Base-by-base conservation (phyloP, 768 basidiomycete genomes). In the Collybiopsis luxurians region DNA sequence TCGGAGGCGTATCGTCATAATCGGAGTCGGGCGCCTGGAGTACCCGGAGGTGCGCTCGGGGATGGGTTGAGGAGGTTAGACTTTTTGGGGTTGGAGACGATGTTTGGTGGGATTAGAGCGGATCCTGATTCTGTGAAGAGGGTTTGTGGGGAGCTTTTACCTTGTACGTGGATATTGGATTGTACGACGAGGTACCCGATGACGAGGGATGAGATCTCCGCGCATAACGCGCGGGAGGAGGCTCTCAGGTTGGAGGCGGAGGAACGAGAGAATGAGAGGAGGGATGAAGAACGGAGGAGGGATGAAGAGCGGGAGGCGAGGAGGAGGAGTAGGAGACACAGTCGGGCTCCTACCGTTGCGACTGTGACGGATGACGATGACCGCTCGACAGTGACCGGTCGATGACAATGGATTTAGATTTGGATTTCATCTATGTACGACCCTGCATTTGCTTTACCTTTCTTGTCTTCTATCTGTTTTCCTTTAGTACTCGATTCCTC, bases 31-130 rank as follows among this genome's bases (percentile, higher is more conserved):
- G 77, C 77, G 28, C 71, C 71, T 24, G 82, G 81, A 47, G 88
- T 85, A 1, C 89, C 90, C 1, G 90, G 90, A 0, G 90, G 89
- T 0, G 69, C 71, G 40, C 76, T 92, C 3, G 83, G 82, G 7
- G 75, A 79, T 47, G 84, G 84, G 9, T 75, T 92, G 67, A 80
- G 82, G 60, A 72, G 85, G 53, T 71, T 88, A 53, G 90, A 92
- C 64, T 91, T 81, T 73, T 73, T 92, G 30, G 75, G 82, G 6
- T 67, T 72, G 47, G 66, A 80, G 52, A 82, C 82, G 30, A 77
- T 81, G 69, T 92, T 82, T 61, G 89, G 84, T 1, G 90, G 90
- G 9, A 67, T 91, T 34, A 72, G 70, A 54, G 23, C 64, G 17
- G 79, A 83, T 63, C 78, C 82, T 10, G 53, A 65, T 10, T 62